These are phyloP conservation scores for Thelonectria rubi DNA, from an alignment of 2,329 filamentous ascomycete species.

Conservation along the genomic window DNA sequence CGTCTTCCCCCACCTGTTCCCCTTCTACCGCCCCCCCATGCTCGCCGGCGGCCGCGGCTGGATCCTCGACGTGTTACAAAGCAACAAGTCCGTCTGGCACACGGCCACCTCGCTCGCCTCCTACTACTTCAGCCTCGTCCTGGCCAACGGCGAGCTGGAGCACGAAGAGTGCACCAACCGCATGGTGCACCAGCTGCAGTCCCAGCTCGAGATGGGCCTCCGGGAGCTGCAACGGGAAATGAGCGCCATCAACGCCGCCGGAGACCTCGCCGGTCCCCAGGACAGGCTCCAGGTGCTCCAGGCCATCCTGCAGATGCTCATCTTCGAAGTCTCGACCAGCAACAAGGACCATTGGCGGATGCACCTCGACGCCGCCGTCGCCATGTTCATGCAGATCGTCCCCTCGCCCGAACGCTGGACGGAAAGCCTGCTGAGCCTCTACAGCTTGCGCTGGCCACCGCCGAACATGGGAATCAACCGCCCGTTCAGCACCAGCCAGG, in stretches of 20 bases:
- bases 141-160: slow-evolving; percentile 46
- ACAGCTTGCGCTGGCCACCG: slow-evolving; percentile 47
- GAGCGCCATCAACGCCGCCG: slow-evolving; percentile 46
- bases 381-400: slow-evolving; percentile 58
- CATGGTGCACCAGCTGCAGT: slow-evolving; percentile 53
- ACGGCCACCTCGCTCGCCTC: slow-evolving; percentile 64
- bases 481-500: slow-evolving; percentile 57
- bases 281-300: slow-evolving; percentile 56
- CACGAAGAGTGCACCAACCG: slow-evolving; percentile 48
- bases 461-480: slow-evolving; percentile 44
- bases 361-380: slow-evolving; percentile 60
- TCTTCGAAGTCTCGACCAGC: slow-evolving; percentile 59
- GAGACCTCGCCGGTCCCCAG: slow-evolving; percentile 42
- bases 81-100: slow-evolving; percentile 66
- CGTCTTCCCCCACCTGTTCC: slow-evolving; percentile 69
- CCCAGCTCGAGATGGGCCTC: slow-evolving; percentile 56
- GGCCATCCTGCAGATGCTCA: slow-evolving; percentile 62
- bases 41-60: slow-evolving; percentile 67
- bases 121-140: slow-evolving; percentile 63
- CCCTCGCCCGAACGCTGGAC: slow-evolving; percentile 50
- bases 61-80: slow-evolving; percentile 65
- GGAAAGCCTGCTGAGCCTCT: slow-evolving; percentile 46
- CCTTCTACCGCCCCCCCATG: slow-evolving; percentile 67
- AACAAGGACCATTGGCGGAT: slow-evolving; percentile 60
- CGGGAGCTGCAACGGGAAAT: slow-evolving; percentile 56